Percentiles rank a stretch among this genome's conserved stretches.
Evolutionary conservation across 352 stramenopile species (phyloP).

Genomic region (Globisporangium emineosum): DNA sequence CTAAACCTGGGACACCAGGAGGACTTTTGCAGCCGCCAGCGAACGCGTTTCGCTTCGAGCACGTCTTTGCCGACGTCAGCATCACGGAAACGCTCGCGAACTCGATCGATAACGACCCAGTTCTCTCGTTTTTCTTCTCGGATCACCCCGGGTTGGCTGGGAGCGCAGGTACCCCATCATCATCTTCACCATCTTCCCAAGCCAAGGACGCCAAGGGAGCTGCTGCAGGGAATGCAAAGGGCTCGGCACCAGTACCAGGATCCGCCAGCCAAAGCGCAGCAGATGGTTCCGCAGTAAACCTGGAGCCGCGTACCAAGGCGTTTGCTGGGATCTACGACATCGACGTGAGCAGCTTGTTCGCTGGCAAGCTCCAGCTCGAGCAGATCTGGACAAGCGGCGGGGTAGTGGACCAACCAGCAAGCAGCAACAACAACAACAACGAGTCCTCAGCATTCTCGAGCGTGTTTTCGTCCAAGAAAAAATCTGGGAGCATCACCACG

Average conservation of each 20-base stretch:
- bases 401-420: neutral
- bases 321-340: slow-evolving; percentile 59
- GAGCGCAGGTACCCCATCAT: slow-evolving; percentile 9
- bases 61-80: slow-evolving; percentile 38
- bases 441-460: neutral
- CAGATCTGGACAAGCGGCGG: slow-evolving; percentile 36
- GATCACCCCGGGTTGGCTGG: slow-evolving; percentile 37
- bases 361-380: slow-evolving; percentile 34
- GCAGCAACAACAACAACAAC: too few species aligned
- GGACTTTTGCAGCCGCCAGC: slow-evolving; percentile 4
- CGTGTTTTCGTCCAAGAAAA: slow-evolving; percentile 7
- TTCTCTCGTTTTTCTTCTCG: slow-evolving; percentile 61
- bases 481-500: slow-evolving; percentile 2
- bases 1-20: neutral
- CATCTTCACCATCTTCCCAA: slow-evolving; percentile 12
- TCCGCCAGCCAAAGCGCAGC: neutral
- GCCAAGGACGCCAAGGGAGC: slow-evolving; percentile 34
- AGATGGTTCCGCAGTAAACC: neutral
- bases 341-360: slow-evolving; percentile 53
- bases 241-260: slow-evolving; percentile 10
- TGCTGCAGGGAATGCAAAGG: slow-evolving; percentile 6
- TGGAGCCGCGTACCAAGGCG: slow-evolving; percentile 22
- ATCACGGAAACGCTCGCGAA: slow-evolving; percentile 45
- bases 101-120: slow-evolving; percentile 52
- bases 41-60: slow-evolving; percentile 41